Evolutionary conservation across 805 yeast genomes (phyloP), one percentile per base, ranked within the genome.

Genomic region (Zygosaccharomyces bisporus): DNA sequence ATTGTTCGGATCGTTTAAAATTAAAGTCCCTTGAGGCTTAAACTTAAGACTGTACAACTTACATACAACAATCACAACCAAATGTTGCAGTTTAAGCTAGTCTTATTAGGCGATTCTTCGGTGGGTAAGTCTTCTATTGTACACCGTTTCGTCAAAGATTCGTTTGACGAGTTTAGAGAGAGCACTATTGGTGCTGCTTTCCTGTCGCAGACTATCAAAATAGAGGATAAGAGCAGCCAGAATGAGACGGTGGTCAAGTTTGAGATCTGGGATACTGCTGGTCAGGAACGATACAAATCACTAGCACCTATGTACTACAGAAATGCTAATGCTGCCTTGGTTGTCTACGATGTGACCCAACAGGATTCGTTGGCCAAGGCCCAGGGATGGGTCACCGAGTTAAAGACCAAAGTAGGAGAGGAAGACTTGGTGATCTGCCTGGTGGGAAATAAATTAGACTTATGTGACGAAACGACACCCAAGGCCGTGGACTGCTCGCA

Each of bases 121-220:
- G 95, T 86, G 16, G 95, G 95, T 18, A 86, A 83, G 59, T 74
- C 75, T 8, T 88, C 96, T 1, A 74, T 91, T 7, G 89, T 88
- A 1, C 85, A 85, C 52, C 70, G 97, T 41, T 88, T 90, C 56
- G 90, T 79, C 19, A 77, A 76, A 50, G 76, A 80, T 55, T 67
- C 79, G 0, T 93, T 91, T 61, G 93, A 87, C 53, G 82, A 79
- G 23, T 77, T 79, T 52, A 77, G 91, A 47, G 87, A 95, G 54
- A 86, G 95, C 34, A 93, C 99, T 1, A 93, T 93, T 44, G 99
- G 99, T n/a, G 99, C 99, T 3, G 99, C 98, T 0, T 93, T 91
- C 65, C 75, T 93, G 31, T 87, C 97, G 13, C 95, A 89, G 61
- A 80, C 84, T 8, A 71, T 85, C 9, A 70, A 71, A 41, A 52